Evolutionary conservation across 345 rosid species (phyloP).

Genomic region (Lepidium africanum): DNA sequence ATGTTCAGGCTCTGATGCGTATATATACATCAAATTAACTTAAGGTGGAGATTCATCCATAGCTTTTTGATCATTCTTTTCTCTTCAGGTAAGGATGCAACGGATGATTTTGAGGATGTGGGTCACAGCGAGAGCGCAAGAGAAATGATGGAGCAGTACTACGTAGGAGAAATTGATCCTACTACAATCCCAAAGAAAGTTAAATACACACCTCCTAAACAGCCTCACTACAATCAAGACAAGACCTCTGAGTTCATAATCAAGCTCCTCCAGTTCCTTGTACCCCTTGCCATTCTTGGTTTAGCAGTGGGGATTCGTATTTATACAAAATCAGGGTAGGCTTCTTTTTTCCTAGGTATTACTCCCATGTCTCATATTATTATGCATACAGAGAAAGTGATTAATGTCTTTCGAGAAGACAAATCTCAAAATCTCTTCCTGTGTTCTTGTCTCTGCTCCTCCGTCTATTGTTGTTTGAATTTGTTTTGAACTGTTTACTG

Average conservation of each 20-base stretch:
- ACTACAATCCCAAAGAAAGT: slow-evolving; percentile 54
- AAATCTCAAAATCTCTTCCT: slow-evolving; percentile 15
- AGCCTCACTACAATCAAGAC: slow-evolving; percentile 72
- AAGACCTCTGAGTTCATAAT: slow-evolving; percentile 73
- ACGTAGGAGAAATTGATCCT: slow-evolving; percentile 50
- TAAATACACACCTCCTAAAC: slow-evolving; percentile 55
- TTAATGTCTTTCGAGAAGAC: not conserved
- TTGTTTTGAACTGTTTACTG: not conserved
- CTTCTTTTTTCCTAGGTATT: slow-evolving; percentile 1
- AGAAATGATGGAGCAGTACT: slow-evolving; percentile 59
- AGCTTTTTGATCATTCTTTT: not conserved
- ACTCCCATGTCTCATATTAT: not conserved
- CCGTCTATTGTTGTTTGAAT: slow-evolving; percentile 3
- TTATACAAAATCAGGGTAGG: slow-evolving; percentile 51
- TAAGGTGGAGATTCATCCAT: not conserved
- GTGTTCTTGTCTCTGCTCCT: slow-evolving; percentile 1
- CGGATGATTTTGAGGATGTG: slow-evolving; percentile 65
- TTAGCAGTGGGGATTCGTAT: slow-evolving; percentile 63
- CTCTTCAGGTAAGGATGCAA: slow-evolving; percentile 63
- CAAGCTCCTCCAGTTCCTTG: slow-evolving; percentile 70
- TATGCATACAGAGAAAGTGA: not conserved
- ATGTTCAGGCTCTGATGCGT: not conserved
- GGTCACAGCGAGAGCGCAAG: slow-evolving; percentile 56
- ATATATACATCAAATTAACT: not conserved
- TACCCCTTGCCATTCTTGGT: slow-evolving; percentile 74